A percentile compares a stretch with the other conserved stretches of the same genome.
Evolutionary conservation across 2,329 filamentous ascomycete species (phyloP).

Genomic region (Botryotinia calthae): DNA sequence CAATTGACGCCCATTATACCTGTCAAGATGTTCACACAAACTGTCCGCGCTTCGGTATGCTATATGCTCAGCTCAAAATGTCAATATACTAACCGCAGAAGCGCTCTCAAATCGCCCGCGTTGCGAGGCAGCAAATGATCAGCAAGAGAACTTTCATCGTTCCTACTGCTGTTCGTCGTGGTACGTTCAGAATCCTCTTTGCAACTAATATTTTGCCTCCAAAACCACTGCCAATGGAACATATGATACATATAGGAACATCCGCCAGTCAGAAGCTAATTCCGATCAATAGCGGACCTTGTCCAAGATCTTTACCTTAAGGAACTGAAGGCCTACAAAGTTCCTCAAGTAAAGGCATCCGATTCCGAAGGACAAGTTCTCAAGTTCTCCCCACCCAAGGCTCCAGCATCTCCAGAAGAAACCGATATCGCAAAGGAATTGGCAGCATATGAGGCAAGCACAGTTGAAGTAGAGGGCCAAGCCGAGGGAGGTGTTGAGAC

Average conservation of each 20-base stretch:
- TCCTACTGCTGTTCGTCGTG: constrained; percentile 39
- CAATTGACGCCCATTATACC: constrained; percentile 22
- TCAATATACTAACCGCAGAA: constrained; percentile 31
- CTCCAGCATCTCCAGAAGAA: constrained; percentile 90
- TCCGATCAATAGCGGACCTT: constrained; percentile 70
- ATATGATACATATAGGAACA: not conserved
- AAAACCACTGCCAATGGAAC: not conserved
- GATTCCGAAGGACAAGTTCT: constrained; percentile 91
- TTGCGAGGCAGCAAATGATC: constrained; percentile 37
- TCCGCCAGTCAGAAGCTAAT: constrained; percentile 27
- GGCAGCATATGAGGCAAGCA: constrained; percentile 90
- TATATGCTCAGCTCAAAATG: constrained; percentile 24
- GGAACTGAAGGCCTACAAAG: constrained; percentile 95
- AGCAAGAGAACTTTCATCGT: constrained; percentile 39
- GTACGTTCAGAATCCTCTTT: constrained; percentile 31
- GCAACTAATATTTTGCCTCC: not conserved
- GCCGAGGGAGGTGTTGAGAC: constrained; percentile 60
- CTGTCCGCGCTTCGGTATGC: constrained; percentile 40
- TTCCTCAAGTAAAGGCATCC: constrained; percentile 74
- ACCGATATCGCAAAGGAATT: constrained; percentile 86
- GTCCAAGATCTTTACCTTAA: constrained; percentile 97
- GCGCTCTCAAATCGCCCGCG: constrained; percentile 40
- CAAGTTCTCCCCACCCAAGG: constrained; percentile 75
- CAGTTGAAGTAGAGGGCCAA: constrained; percentile 91
- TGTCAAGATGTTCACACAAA: constrained; percentile 39